A percentile compares a stretch with the other conserved stretches of the same genome.
These are phyloP conservation scores for Xerocomus brunneocitrinus DNA, from an alignment of 768 basidiomycete genomes.

Conservation along the genomic window DNA sequence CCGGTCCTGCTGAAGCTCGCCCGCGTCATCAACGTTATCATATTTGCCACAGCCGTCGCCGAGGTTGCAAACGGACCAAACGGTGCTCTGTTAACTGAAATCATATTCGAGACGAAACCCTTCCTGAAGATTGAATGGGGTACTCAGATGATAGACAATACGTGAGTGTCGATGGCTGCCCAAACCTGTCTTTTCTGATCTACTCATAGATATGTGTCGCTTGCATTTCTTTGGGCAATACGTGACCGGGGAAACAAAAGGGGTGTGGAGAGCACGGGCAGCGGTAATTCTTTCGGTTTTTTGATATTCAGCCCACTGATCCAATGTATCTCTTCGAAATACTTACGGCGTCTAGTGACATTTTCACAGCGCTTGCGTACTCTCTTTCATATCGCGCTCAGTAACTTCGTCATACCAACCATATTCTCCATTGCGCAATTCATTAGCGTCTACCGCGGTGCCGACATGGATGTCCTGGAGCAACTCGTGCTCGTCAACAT, in stretches of 20 bases:
- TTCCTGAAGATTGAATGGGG: constrained; percentile 31
- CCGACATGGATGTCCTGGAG: not conserved
- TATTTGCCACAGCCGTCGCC: constrained; percentile 17
- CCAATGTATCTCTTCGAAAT: not conserved
- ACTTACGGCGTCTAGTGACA: not conserved
- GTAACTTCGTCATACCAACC: constrained; percentile 26
- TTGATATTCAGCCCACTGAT: not conserved
- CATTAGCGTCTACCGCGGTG: constrained; percentile 1
- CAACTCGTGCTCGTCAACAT: constrained; percentile 5
- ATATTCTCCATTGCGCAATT: constrained; percentile 12
- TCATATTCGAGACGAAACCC: constrained; percentile 12
- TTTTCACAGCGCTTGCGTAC: constrained; percentile 9
- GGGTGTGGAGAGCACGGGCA: not conserved
- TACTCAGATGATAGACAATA: constrained; percentile 27
- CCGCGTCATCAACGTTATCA: constrained; percentile 18
- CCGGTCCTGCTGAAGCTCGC: constrained; percentile 23
- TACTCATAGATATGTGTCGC: constrained; percentile 5
- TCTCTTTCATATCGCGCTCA: constrained; percentile 22
- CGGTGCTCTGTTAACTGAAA: not conserved
- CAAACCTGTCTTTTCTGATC: not conserved
- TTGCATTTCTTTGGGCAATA: constrained; percentile 13
- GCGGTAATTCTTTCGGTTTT: not conserved
- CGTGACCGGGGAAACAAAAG: not conserved
- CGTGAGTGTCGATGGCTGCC: constrained; percentile 4
- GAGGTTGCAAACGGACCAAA: constrained; percentile 10